A percentile compares a stretch with the other conserved stretches of the same genome.
Conservation (phyloP, 2,329 filamentous ascomycete species). For the Ambrosiella cleistominuta region DNA sequence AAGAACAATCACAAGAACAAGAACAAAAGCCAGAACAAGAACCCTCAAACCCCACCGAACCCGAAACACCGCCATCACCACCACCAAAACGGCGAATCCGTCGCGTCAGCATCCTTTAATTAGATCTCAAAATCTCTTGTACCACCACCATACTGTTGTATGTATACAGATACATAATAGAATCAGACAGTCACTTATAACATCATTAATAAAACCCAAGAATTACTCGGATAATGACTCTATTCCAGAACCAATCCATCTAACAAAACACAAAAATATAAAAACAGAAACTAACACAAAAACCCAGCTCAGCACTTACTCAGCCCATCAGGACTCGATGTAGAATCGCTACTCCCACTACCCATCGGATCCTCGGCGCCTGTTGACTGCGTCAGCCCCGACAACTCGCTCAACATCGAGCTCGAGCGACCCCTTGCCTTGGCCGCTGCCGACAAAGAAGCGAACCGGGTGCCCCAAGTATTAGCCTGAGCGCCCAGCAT, state of each 20-base stretch:
- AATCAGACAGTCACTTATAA: not conserved
- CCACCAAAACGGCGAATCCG: too few relatives aligned
- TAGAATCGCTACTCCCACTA: not conserved
- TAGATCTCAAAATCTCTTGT: too few relatives aligned
- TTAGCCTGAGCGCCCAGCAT: not conserved
- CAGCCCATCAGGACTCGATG: not conserved
- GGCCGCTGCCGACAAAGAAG: not conserved
- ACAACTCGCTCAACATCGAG: conserved; percentile 49
- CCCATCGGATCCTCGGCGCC: conserved; percentile 15
- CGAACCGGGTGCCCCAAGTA: not conserved
- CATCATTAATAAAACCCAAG: not conserved
- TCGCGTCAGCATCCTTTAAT: too few relatives aligned
- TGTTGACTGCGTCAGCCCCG: conserved; percentile 48
- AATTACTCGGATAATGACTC: conserved; percentile 6
- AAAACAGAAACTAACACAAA: conserved; percentile 7
- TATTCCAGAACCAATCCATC: conserved; percentile 10
- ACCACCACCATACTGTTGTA: too few relatives aligned
- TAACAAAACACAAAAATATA: conserved; percentile 6
- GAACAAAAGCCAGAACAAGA: too few relatives aligned
- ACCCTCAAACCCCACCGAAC: too few relatives aligned
- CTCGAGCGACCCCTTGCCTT: conserved; percentile 41
- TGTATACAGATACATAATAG: not conserved
- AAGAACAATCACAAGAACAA: too few relatives aligned
- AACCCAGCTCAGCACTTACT: not conserved
- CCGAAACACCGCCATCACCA: too few relatives aligned